A percentile compares a stretch with the other conserved stretches of the same genome.
phyloP scores from a whole-genome alignment of 2,329 filamentous ascomycete genomes.

The Colletotrichum incanum region DNA sequence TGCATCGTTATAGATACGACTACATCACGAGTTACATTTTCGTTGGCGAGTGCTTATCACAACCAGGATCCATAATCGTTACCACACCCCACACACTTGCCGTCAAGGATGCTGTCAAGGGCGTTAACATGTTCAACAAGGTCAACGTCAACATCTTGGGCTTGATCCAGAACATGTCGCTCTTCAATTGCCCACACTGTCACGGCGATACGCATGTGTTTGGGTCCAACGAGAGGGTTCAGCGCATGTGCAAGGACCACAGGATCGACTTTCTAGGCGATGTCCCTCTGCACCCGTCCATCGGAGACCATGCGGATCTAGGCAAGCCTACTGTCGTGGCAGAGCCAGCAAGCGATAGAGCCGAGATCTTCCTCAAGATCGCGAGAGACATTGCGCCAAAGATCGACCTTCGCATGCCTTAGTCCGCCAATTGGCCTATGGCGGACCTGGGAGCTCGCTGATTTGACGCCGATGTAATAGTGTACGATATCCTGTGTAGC shows the following conservation, averaged over 20 bases:
- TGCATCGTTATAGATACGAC: not conserved
- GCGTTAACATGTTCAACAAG: slow-evolving; percentile 93
- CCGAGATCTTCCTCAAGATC: slow-evolving; percentile 80
- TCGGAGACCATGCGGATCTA: slow-evolving; percentile 88
- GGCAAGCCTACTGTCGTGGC: slow-evolving; percentile 93
- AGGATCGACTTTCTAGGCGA: slow-evolving; percentile 88
- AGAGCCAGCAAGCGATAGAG: slow-evolving; percentile 83
- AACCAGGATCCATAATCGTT: slow-evolving; percentile 83
- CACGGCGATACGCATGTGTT: slow-evolving; percentile 83
- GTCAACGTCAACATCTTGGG: slow-evolving; percentile 87
- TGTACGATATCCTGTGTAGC: slow-evolving; percentile 41
- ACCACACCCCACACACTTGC: slow-evolving; percentile 96
- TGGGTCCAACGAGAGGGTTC: slow-evolving; percentile 76
- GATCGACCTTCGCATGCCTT: slow-evolving; percentile 50
- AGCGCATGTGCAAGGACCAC: slow-evolving; percentile 78
- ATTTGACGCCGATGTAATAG: not conserved
- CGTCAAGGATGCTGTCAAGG: slow-evolving; percentile 91
- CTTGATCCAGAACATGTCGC: slow-evolving; percentile 92
- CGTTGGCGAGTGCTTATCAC: not conserved
- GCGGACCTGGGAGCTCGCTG: not conserved
- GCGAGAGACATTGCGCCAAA: slow-evolving; percentile 69
- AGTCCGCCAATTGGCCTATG: not conserved
- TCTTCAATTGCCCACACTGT: slow-evolving; percentile 87
- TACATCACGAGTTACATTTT: not conserved
- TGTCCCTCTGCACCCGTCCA: slow-evolving; percentile 87